These are phyloP conservation scores for Syzygium malaccense DNA, from an alignment of 441 rosid species.

Conservation along the genomic window DNA sequence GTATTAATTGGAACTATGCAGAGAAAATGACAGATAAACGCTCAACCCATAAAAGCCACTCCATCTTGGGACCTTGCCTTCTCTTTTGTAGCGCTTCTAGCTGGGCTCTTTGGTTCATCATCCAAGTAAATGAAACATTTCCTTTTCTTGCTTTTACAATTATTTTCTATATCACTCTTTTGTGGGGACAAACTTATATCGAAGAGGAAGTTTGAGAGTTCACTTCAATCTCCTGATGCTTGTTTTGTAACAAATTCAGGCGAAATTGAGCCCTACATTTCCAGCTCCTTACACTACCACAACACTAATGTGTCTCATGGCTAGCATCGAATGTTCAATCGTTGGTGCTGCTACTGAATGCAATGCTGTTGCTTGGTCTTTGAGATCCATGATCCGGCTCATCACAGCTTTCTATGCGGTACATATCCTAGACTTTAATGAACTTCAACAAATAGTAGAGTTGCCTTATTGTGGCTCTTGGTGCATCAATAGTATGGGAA, in stretches of 20 bases:
- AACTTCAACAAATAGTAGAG: neutral
- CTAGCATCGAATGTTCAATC: conserved; percentile 44
- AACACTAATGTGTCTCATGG: conserved; percentile 64
- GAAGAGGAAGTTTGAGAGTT: neutral
- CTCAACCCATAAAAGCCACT: conserved; percentile 19
- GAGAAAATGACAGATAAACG: conserved; percentile 15
- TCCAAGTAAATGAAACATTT: conserved; percentile 43
- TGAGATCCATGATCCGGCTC: conserved; percentile 42
- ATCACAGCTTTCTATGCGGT: conserved; percentile 63
- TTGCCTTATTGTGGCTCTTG: neutral
- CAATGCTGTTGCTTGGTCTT: conserved; percentile 51
- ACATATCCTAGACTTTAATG: neutral
- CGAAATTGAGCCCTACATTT: conserved; percentile 47
- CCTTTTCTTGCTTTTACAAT: neutral
- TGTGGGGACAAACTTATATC: neutral
- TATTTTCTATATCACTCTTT: neutral
- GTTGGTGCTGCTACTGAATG: conserved; percentile 36
- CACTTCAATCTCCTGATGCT: neutral
- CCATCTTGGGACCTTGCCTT: conserved; percentile 53
- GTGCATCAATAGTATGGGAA: neutral
- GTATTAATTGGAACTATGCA: conserved; percentile 65
- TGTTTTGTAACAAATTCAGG: conserved; percentile 23
- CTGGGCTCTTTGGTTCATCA: conserved; percentile 71
- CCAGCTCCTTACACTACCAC: conserved; percentile 88
- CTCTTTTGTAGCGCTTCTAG: conserved; percentile 44